phyloP scores from a whole-genome alignment of 768 basidiomycete genomes.

The Lepiota brunneoincarnata region DNA sequence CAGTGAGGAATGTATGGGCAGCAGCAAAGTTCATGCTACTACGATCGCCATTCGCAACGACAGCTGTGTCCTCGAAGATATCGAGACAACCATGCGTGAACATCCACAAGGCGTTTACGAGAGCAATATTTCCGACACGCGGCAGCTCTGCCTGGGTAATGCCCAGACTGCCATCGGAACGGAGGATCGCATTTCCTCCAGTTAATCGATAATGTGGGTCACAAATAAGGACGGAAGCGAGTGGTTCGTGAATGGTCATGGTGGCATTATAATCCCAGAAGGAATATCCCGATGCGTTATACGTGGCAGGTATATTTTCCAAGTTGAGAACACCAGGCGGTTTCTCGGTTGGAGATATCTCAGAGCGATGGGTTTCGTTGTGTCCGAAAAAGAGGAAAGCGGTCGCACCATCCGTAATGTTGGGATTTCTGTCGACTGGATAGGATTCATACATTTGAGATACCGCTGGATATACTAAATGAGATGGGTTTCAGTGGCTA shows the following conservation, averaged over 20 bases:
- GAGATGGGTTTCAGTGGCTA: too few relatives aligned
- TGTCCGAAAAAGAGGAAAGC: background rate
- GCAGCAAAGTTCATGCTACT: background rate
- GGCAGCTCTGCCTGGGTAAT: background rate
- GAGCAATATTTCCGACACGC: background rate
- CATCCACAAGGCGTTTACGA: background rate
- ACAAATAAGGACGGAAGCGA: background rate
- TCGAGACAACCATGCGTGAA: background rate
- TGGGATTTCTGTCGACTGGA: background rate
- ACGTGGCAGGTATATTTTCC: background rate
- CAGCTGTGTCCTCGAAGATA: background rate
- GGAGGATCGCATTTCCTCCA: background rate
- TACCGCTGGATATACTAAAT: too few relatives aligned
- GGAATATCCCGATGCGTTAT: background rate
- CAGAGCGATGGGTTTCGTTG: background rate
- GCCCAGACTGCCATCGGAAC: background rate
- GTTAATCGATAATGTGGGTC: background rate
- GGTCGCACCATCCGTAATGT: background rate
- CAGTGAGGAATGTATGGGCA: background rate
- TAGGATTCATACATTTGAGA: too few relatives aligned
- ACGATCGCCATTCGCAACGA: background rate
- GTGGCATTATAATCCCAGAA: background rate
- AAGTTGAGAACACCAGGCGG: background rate
- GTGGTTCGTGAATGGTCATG: background rate
- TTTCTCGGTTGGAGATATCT: background rate